Conservation (phyloP, 139 green algal genomes). For the Zygnema cylindricum region DNA sequence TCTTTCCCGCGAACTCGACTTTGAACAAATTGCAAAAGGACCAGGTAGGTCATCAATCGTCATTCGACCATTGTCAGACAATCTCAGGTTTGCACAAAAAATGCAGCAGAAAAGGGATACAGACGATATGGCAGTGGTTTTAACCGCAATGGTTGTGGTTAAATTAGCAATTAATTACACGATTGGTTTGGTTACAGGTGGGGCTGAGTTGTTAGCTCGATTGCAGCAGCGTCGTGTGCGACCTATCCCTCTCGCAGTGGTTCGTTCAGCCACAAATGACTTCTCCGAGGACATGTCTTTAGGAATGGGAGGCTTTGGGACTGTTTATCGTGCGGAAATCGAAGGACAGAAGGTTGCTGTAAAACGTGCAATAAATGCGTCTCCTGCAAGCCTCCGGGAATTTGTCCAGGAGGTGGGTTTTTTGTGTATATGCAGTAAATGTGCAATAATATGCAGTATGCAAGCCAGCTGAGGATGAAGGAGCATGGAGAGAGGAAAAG, state of each 20-base stretch:
- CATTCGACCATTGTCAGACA: no score
- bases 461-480: not conserved
- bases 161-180: no score
- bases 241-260: not conserved
- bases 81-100: no score
- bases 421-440: not conserved
- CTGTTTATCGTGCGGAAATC: conserved; percentile 10
- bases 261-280: conserved; percentile 22
- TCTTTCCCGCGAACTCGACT: not conserved
- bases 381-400: not conserved
- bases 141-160: no score
- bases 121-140: no score
- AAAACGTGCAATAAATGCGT: conserved; percentile 10
- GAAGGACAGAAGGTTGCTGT: conserved; percentile 2
- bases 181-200: no score
- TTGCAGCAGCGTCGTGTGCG: conserved; percentile 11
- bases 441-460: not conserved
- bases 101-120: no score
- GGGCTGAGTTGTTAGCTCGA: not conserved
- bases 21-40: not conserved
- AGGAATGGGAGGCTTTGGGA: conserved; percentile 24
- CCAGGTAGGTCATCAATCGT: no score
- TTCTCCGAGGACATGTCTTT: conserved; percentile 6
- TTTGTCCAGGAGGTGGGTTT: not conserved
- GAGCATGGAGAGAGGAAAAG: not conserved